Conservation (phyloP, 441 rosid species). For the Aleurites moluccanus region DNA sequence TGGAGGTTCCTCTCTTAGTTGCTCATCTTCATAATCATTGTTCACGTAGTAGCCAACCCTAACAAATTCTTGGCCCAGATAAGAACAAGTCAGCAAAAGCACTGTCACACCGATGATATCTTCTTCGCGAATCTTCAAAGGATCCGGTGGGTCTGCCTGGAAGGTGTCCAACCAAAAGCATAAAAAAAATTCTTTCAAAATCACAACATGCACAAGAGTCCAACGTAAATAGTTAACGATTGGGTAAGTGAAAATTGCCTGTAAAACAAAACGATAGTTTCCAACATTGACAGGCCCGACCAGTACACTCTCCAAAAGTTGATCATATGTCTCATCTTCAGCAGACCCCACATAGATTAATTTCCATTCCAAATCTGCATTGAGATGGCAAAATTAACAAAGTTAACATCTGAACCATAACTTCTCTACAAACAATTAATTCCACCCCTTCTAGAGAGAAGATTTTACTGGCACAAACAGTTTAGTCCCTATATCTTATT, state of each 20-base stretch:
- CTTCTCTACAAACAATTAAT: slow-evolving; percentile 2
- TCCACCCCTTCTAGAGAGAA: neutral
- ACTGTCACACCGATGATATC: slow-evolving; percentile 78
- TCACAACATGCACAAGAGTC: neutral
- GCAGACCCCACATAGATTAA: slow-evolving; percentile 82
- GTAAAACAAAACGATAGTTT: slow-evolving; percentile 57
- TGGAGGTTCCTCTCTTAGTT: slow-evolving; percentile 74
- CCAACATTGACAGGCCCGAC: slow-evolving; percentile 84
- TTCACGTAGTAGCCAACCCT: slow-evolving; percentile 76
- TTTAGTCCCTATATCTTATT: neutral
- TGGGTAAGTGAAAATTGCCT: slow-evolving; percentile 28
- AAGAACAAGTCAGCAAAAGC: slow-evolving; percentile 70
- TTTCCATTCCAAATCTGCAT: slow-evolving; percentile 74
- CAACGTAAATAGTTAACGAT: neutral
- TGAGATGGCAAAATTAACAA: neutral
- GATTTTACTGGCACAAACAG: neutral
- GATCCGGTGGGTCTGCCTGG: slow-evolving; percentile 82
- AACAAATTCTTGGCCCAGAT: slow-evolving; percentile 69
- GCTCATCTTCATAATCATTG: slow-evolving; percentile 77
- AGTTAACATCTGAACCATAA: slow-evolving; percentile 2
- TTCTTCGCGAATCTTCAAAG: slow-evolving; percentile 69
- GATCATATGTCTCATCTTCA: slow-evolving; percentile 77
- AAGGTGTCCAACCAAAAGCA: slow-evolving; percentile 18
- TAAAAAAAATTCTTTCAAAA: neutral
- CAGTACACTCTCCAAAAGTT: slow-evolving; percentile 67